A percentile compares a stretch with the other conserved stretches of the same genome.
phyloP scores from a whole-genome alignment of 495 filamentous ascomycete species.

The Trichoderma asperelloides region DNA sequence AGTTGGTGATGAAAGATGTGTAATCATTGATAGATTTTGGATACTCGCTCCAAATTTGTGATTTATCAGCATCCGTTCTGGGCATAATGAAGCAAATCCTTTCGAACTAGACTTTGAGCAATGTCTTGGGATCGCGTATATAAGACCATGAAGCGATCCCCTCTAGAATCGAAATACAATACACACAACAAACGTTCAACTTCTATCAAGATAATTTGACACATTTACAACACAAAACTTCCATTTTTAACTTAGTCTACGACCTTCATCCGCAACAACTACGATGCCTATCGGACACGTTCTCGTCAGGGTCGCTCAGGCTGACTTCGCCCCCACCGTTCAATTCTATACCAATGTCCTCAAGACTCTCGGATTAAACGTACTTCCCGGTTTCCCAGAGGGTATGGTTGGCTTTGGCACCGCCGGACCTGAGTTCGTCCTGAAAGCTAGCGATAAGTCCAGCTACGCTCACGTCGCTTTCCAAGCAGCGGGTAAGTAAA shows the following conservation, averaged over 20 bases:
- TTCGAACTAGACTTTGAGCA: background rate
- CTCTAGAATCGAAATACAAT: background rate
- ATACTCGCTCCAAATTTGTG: background rate
- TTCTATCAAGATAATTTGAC: background rate
- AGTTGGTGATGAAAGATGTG: background rate
- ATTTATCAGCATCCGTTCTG: background rate
- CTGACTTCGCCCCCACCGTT: slow-evolving; percentile 15
- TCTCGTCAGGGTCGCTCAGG: slow-evolving; percentile 16
- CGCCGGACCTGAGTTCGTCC: background rate
- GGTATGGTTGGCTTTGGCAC: background rate
- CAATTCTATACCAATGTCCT: slow-evolving; percentile 30
- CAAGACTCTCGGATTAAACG: slow-evolving; percentile 19
- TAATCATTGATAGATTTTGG: background rate
- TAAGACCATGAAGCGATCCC: background rate
- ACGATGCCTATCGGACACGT: slow-evolving; percentile 23
- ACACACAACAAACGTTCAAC: background rate
- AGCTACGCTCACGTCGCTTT: slow-evolving; percentile 20
- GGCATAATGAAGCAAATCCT: background rate
- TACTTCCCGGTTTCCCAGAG: background rate
- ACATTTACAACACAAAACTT: too few relatives aligned
- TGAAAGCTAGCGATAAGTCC: background rate
- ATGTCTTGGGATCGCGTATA: background rate
- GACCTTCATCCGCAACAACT: background rate
- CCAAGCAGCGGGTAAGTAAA: slow-evolving; percentile 12
- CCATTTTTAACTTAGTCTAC: background rate